Evolutionary conservation across 306 rosid genomes (phyloP).

Genomic region (Casuarina cunninghamiana): DNA sequence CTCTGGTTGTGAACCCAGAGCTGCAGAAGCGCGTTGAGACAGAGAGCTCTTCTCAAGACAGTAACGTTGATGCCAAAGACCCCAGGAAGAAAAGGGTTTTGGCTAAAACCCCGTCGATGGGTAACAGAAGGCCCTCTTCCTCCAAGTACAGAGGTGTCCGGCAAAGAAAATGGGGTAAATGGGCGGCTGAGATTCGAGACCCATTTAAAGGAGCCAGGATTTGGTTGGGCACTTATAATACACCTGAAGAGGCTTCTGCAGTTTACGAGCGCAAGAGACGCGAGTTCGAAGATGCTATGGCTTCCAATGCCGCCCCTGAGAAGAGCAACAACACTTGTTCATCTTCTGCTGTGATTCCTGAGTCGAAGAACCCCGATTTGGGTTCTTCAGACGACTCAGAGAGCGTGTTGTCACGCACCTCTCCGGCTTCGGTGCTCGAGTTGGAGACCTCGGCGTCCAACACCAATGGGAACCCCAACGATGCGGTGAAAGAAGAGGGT

Average conservation of each 20-base stretch:
- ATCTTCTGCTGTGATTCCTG: neutral
- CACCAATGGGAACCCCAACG: conserved; percentile 13
- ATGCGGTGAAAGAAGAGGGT: conserved; percentile 27
- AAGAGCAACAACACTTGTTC: conserved; percentile 18
- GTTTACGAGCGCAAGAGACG: conserved; percentile 62
- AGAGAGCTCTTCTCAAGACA: conserved; percentile 41
- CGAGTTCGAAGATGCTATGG: conserved; percentile 45
- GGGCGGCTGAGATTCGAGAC: conserved; percentile 96
- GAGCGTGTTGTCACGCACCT: conserved; percentile 41
- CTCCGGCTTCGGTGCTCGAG: conserved; percentile 67
- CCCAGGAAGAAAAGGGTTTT: conserved; percentile 31
- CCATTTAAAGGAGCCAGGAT: conserved; percentile 51
- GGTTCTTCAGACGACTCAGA: conserved; percentile 35
- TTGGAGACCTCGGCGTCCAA: conserved; percentile 47
- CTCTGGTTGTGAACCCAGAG: conserved; percentile 8
- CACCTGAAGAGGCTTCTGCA: conserved; percentile 69
- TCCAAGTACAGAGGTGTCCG: conserved; percentile 71
- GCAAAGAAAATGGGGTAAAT: conserved; percentile 80
- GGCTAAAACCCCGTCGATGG: conserved; percentile 18
- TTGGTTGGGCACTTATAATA: conserved; percentile 82
- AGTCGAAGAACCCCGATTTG: conserved; percentile 20
- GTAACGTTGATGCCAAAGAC: conserved; percentile 33
- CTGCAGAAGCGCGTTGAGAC: neutral
- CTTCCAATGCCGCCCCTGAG: conserved; percentile 17
- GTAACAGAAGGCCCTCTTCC: conserved; percentile 22